phyloP scores from a whole-genome alignment of 352 stramenopile genomes.

The Elongisporangium anandrum region DNA sequence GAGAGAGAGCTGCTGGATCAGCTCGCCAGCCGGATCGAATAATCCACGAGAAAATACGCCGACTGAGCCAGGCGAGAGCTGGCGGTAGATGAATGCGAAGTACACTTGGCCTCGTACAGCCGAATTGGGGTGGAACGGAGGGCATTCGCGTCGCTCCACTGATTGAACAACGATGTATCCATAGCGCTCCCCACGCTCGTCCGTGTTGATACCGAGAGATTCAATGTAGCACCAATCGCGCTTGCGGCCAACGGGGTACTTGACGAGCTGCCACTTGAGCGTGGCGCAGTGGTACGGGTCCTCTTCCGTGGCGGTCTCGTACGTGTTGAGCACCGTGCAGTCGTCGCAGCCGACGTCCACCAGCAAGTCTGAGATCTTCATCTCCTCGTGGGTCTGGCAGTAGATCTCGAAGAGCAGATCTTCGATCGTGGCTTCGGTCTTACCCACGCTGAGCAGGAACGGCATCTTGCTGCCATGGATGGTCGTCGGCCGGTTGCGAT shows the following conservation, averaged over 20 bases:
- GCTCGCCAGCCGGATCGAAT: conserved; percentile 30
- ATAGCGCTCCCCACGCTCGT: conserved; percentile 21
- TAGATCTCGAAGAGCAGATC: conserved; percentile 39
- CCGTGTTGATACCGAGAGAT: conserved; percentile 26
- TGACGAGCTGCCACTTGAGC: conserved; percentile 39
- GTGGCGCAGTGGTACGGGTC: conserved; percentile 40
- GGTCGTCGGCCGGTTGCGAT: not conserved
- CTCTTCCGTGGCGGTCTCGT: conserved; percentile 18
- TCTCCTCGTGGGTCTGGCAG: conserved; percentile 24
- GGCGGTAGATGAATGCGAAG: conserved; percentile 31
- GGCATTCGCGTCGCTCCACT: conserved; percentile 27
- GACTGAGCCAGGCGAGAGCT: conserved; percentile 17
- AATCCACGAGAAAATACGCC: conserved; percentile 37
- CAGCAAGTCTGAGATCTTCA: conserved; percentile 32
- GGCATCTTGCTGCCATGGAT: conserved; percentile 10
- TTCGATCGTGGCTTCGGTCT: conserved; percentile 26
- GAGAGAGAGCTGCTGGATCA: conserved; percentile 7
- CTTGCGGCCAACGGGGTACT: conserved; percentile 19
- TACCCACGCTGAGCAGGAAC: conserved; percentile 14
- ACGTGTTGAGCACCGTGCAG: conserved; percentile 32
- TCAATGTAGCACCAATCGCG: conserved; percentile 40
- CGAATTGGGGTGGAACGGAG: conserved; percentile 20
- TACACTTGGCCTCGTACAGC: conserved; percentile 31
- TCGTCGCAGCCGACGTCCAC: conserved; percentile 25
- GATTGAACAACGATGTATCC: conserved; percentile 42